Evolutionary conservation across 2,329 filamentous ascomycete genomes (phyloP), one percentile per base, ranked within the genome.

Genomic region (Aspergillus unguis): DNA sequence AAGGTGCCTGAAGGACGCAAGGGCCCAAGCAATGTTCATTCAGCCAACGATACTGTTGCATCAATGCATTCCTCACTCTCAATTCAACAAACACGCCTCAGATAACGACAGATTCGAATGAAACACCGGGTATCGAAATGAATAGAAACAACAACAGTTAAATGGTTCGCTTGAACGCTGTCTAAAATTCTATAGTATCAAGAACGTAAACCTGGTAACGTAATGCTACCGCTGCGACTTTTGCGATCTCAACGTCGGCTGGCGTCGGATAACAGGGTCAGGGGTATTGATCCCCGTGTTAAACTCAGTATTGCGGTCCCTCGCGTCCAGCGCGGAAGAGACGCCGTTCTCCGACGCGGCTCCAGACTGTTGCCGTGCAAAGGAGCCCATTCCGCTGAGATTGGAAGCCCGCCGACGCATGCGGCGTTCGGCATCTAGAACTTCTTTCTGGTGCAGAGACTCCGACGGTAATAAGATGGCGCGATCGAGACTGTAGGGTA

Each of bases 391-490:
- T 9, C 63, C 61, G 49, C 69, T 73, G 17, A 71, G 51, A 29
- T 63, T 71, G 3, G 72, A 75, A 10, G 62, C 48, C 10, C 71
- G 68, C 7, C 72, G 68, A 44, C 68, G 71, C 57, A 74, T 63
- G 37, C 77, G 68, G 26, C 72, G 71, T 25, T 75, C 75, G 1
- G 77, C 77, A 53, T 83, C 79, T 27, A 73, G 74, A 4, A 77
- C 75, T 60, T 87, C 85, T 52, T 81, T 82, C 57, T 80, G 74
- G 49, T 86, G 79, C 3, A 86, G 67, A n/a, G 79, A 77, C 56
- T 88, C 85, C 7, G 79, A 83, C 0, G 86, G 86, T 1, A 89
- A 75, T 1, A 89, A 69, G 49, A 89, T 86, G 29, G 86, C 86
- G 44, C 85, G 81, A 60, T 90, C 86, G 6, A 87, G 71, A 66